Evolutionary conservation across 345 rosid genomes (phyloP).

Genomic region (Excoecaria cochinchinensis): DNA sequence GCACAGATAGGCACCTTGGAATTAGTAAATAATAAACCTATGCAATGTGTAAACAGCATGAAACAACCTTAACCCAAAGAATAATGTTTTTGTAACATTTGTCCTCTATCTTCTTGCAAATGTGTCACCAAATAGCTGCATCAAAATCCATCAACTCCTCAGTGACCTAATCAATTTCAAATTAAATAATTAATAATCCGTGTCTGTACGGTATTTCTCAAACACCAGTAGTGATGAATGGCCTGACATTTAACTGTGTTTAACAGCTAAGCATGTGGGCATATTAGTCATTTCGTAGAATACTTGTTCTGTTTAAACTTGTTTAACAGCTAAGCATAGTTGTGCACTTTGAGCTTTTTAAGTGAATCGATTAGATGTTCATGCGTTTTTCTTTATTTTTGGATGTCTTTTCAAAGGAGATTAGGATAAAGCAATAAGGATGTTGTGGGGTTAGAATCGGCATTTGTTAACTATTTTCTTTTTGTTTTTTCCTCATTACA

Average conservation of each 20-base stretch:
- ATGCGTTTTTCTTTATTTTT: background rate
- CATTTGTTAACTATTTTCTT: background rate
- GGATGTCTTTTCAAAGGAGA: slow-evolving; percentile 37
- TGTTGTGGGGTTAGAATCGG: slow-evolving; percentile 20
- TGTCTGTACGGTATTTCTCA: slow-evolving; percentile 37
- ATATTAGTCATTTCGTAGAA: background rate
- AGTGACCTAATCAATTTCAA: slow-evolving; percentile 13
- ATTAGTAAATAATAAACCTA: background rate
- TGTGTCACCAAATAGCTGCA: background rate
- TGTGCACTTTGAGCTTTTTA: slow-evolving; percentile 11
- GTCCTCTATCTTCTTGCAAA: background rate
- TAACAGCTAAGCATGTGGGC: slow-evolving; percentile 40
- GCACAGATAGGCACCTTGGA: background rate
- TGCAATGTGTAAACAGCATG: background rate
- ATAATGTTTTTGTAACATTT: background rate
- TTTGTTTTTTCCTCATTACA: slow-evolving; percentile 13
- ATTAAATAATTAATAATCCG: slow-evolving; percentile 11
- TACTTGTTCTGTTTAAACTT: slow-evolving; percentile 22
- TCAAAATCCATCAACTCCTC: background rate
- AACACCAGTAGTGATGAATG: too few species aligned
- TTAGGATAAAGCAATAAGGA: slow-evolving; percentile 25
- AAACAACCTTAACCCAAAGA: too few species aligned
- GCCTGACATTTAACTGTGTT: slow-evolving; percentile 16
- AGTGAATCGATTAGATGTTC: slow-evolving; percentile 3
- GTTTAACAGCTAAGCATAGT: slow-evolving; percentile 42